Conservation (phyloP, 331 rosid species). For the Cydonia oblonga region DNA sequence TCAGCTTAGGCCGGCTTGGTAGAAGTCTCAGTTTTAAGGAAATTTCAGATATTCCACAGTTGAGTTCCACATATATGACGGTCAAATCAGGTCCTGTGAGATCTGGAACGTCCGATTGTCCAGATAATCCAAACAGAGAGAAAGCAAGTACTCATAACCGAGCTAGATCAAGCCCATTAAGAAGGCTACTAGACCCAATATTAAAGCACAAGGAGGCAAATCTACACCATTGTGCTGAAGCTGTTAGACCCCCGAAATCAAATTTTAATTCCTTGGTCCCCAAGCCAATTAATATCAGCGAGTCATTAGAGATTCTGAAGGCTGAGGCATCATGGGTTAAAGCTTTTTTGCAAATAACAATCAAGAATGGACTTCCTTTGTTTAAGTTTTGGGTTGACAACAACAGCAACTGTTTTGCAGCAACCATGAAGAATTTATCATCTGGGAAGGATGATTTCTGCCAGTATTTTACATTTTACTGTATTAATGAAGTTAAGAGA, state of each 20-base stretch:
- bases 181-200: constrained; percentile 69
- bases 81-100: constrained; percentile 63
- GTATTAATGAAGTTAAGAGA: constrained; percentile 64
- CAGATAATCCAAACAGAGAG: constrained; percentile 27
- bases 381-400: constrained; percentile 52
- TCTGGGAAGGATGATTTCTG: constrained; percentile 49
- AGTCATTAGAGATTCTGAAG: constrained; percentile 35
- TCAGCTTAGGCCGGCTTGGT: constrained; percentile 52
- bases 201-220: constrained; percentile 46
- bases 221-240: constrained; percentile 25
- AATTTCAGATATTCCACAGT: constrained; percentile 38
- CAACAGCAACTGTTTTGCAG: constrained; percentile 40
- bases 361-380: constrained; percentile 66
- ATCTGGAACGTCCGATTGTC: constrained; percentile 31
- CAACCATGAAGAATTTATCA: constrained; percentile 45
- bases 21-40: constrained; percentile 93
- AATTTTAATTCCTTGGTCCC: constrained; percentile 22
- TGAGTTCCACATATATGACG: constrained; percentile 34
- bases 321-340: constrained; percentile 36
- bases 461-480: constrained; percentile 55
- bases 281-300: constrained; percentile 21
- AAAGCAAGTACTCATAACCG: constrained; percentile 49
- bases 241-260: constrained; percentile 23
- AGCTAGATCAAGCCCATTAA: constrained; percentile 64
- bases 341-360: constrained; percentile 64